Evolutionary conservation across 352 stramenopile species (phyloP), one percentile per base, ranked within the genome.

Genomic region (Phytophthora hibernalis): DNA sequence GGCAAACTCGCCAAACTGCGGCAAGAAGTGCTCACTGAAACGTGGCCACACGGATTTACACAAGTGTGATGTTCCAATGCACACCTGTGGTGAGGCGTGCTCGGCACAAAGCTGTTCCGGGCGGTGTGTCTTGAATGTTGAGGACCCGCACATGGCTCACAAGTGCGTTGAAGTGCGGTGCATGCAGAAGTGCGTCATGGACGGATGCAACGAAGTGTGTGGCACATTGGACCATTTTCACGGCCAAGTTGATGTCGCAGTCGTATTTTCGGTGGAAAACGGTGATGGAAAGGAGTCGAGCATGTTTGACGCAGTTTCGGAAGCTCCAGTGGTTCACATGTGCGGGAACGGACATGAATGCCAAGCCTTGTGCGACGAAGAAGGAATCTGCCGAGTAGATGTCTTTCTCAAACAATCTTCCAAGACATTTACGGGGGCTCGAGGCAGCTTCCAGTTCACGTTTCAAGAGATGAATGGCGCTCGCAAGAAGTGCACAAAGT

Each of bases 381-480:
- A 82, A 0, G 84, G 84, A 1, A 84, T 93, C 16, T 95, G 87
- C 45, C 77, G 79, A 26, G 76, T 92, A 0, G 79, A 91, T 48
- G 83, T 95, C 28, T 81, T 85, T 55, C 70, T 89, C 13, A 89
- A 92, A 42, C 63, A 91, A 45, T 88, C 80, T 16, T 81, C 80
- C 1, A 90, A 90, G 66, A 88, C 68, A 8, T 93, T 95, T 56
- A 63, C 58, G 1, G 87, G 87, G 5, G 68, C 65, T 54, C 79
- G 87, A 28, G 63, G 78, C 7, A 80, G 64, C 3, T 92, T 95
- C 44, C 70, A 87, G 43, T 95, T 91, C 59, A 90, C 74, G 2
- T 86, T 82, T 26, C 80, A 95, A 64, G 87, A 92, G 54, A 95
- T 95, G 84, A 95, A 93, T 60, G 85, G 84, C 0, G 72, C 72